Base-by-base conservation (phyloP, 2,329 filamentous ascomycete genomes). In the Lasiodiplodia gonubiensis region DNA sequence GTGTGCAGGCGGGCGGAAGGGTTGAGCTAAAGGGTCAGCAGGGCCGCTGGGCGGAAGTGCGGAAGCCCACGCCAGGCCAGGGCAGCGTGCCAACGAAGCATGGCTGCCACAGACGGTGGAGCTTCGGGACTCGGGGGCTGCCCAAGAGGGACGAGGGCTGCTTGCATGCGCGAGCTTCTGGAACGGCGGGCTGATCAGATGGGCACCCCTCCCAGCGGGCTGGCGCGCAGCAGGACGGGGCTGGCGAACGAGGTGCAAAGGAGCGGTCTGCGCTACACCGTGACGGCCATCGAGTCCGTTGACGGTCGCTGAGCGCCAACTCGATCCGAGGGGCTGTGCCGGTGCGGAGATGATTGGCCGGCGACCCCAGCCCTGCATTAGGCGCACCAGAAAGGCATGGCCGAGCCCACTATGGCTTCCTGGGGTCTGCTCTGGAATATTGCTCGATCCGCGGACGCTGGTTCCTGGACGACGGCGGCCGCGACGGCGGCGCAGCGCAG, bases 301-400 rank as follows among this genome's bases (percentile, higher is more conserved):
- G 37, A 42, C 25, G 27, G 16, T 3, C 37, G 59, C 46, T 30
- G 25, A 63, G 59, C 55, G 57, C 60, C 46, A 52, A 39, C 48
- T 64, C 60, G 60, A 52, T 53, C 35, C 60, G 60, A 64, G 60
- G 46, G 61, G 61, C 48, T 42, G 35, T 64, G 61, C 48, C 35
- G 23, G 35, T 7, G 27, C 60, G 60, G 27, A 18, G 35, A 14
- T 52, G 48, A 64, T 64, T 52, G 60, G 59, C 14, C 25, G 46
- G 7, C 7, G 33, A 27, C 33, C 33, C n/a, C 61, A 54, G 61
- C 61, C 61, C 49, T 64, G 61, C 49, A 64, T 64, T 54, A 64
- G 46, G 48, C 21, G 60, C 30, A 25, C 60, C 46, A 64, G 46
- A 53, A 18, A 7, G 48, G 60, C 46, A 52, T 42, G 59, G 42